phyloP scores from a whole-genome alignment of 2,329 filamentous ascomycete genomes.

The Hypoxylon sp. region DNA sequence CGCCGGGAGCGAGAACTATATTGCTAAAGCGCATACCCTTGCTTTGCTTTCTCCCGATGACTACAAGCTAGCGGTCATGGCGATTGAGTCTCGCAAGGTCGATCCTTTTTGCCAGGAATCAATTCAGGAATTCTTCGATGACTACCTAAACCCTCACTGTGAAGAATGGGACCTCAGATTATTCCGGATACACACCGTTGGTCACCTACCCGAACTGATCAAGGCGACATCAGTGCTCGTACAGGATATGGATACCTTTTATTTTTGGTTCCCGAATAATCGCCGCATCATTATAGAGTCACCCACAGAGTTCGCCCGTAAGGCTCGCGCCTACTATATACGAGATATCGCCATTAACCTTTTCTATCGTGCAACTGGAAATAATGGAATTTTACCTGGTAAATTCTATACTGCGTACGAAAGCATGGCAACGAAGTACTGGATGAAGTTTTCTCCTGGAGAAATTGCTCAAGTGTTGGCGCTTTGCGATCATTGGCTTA shows the following conservation, averaged over 20 bases:
- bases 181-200: conserved; percentile 11
- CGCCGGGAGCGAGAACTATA: not conserved
- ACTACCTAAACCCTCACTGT: conserved; percentile 8
- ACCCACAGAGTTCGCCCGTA: not conserved
- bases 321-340: conserved; percentile 5
- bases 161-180: conserved; percentile 2
- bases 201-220: conserved; percentile 8
- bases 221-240: not conserved
- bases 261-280: too few relatives aligned
- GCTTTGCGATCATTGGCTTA: too few relatives aligned
- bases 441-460: conserved; percentile 4
- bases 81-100: conserved; percentile 16
- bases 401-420: not conserved
- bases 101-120: not conserved
- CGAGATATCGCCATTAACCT: conserved; percentile 4
- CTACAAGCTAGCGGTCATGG: conserved; percentile 24
- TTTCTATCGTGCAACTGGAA: conserved; percentile 5
- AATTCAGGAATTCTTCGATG: conserved; percentile 2
- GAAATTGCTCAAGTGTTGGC: not conserved
- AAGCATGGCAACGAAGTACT: not conserved
- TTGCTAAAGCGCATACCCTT: conserved; percentile 8
- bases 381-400: not conserved
- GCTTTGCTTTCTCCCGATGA: conserved; percentile 2
- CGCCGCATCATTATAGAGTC: not conserved
- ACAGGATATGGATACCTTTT: too few relatives aligned